Percentiles rank a stretch among this genome's conserved stretches.
phyloP scores from a whole-genome alignment of 202 grass and related monocot genomes.

The Hordeum pubiflorum region DNA sequence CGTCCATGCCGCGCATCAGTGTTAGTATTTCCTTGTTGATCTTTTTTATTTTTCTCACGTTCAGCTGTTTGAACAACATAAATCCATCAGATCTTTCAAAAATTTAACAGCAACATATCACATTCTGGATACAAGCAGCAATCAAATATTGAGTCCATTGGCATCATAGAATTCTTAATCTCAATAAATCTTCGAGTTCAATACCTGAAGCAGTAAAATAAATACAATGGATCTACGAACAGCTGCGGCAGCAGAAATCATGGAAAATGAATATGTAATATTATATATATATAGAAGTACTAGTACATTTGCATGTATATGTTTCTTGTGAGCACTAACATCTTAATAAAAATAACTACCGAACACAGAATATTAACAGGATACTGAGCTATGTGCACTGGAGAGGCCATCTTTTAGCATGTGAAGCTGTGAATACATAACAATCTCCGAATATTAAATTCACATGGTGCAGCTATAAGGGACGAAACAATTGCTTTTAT shows the following conservation, averaged over 20 bases:
- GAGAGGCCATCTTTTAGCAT: slow-evolving; percentile 12
- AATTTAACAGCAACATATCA: background rate
- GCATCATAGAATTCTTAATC: slow-evolving; percentile 1
- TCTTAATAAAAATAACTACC: slow-evolving; percentile 10
- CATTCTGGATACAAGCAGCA: background rate
- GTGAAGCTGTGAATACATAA: background rate
- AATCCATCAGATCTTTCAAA: slow-evolving; percentile 19
- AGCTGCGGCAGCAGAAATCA: background rate
- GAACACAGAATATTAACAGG: slow-evolving; percentile 12
- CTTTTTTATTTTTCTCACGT: slow-evolving; percentile 58
- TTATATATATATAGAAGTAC: background rate
- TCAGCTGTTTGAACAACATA: slow-evolving; percentile 55
- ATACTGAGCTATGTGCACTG: background rate
- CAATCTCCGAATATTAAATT: slow-evolving; percentile 1
- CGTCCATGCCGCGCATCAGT: slow-evolving; percentile 38
- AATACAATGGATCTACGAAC: background rate
- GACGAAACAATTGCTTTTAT: slow-evolving; percentile 3
- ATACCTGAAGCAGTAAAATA: background rate
- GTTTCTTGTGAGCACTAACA: background rate
- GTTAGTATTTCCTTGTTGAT: slow-evolving; percentile 47
- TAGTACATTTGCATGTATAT: background rate
- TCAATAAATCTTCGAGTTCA: background rate
- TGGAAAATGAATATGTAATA: background rate
- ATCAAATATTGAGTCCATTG: background rate
- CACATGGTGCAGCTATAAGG: background rate